phyloP scores from a whole-genome alignment of 495 filamentous ascomycete genomes.

The Penicillium canescens region DNA sequence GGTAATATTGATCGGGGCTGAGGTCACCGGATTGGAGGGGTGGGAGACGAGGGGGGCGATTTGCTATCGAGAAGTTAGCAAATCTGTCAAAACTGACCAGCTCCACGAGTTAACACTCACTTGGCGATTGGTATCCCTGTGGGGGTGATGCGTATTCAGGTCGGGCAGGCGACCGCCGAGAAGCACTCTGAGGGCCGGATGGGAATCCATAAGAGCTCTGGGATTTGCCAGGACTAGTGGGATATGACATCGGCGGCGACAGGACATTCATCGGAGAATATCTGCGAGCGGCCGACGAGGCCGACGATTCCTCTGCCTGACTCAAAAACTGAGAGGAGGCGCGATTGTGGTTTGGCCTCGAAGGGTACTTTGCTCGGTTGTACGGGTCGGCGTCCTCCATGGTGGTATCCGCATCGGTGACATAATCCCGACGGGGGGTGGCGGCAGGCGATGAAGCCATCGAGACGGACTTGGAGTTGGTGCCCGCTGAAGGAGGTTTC shows the following conservation, averaged over 20 bases:
- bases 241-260: conserved; percentile 60
- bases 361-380: conserved; percentile 73
- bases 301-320: conserved; percentile 70
- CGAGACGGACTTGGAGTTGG: conserved; percentile 54
- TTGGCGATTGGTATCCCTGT: conserved; percentile 65
- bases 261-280: conserved; percentile 94
- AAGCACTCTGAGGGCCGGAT: conserved; percentile 31
- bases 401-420: conserved; percentile 74
- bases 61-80: conserved; percentile 27
- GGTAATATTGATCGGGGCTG: conserved; percentile 66
- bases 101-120: conserved; percentile 33
- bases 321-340: conserved; percentile 64
- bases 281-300: conserved; percentile 80
- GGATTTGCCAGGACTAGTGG: conserved; percentile 57
- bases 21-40: conserved; percentile 67
- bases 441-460: conserved; percentile 64
- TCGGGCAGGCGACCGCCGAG: conserved; percentile 60
- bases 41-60: conserved; percentile 55
- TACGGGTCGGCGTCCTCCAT: conserved; percentile 94
- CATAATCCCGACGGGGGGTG: conserved; percentile 68
- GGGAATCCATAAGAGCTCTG: conserved; percentile 50
- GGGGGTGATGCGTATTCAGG: conserved; percentile 59
- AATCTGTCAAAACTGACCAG: neutral
- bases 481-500: conserved; percentile 49
- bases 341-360: conserved; percentile 65